A percentile compares a stretch with the other conserved stretches of the same genome.
Evolutionary conservation across 2,329 filamentous ascomycete genomes (phyloP).

Genomic region (Cadophora sp.): DNA sequence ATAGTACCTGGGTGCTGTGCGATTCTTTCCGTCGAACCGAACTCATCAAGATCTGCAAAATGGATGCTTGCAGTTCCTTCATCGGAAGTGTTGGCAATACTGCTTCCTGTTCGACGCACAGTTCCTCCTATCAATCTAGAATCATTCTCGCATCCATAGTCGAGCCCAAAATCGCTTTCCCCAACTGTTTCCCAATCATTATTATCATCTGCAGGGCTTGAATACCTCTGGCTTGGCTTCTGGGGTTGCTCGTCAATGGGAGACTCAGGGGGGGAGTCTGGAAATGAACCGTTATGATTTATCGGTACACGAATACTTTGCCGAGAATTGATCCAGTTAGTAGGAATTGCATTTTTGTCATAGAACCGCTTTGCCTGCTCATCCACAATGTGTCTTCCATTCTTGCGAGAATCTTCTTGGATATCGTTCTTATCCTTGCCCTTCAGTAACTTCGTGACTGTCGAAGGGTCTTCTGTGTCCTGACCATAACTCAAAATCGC

Average conservation of each 20-base stretch:
- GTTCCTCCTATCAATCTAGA: slow-evolving; percentile 26
- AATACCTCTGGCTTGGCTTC: not conserved
- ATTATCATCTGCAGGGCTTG: slow-evolving; percentile 31
- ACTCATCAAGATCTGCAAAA: slow-evolving; percentile 31
- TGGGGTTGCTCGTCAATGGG: slow-evolving; percentile 3
- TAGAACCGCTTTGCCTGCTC: slow-evolving; percentile 33
- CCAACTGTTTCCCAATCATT: slow-evolving; percentile 45
- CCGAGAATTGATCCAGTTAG: slow-evolving; percentile 32
- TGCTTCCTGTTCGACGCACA: slow-evolving; percentile 38
- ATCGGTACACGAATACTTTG: slow-evolving; percentile 38
- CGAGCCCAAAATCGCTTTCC: slow-evolving; percentile 30
- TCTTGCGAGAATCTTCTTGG: not conserved
- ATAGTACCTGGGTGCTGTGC: slow-evolving; percentile 40
- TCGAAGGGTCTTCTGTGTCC: not conserved
- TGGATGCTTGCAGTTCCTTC: slow-evolving; percentile 27
- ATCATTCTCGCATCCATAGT: not conserved
- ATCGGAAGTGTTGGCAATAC: slow-evolving; percentile 42
- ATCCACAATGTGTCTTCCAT: slow-evolving; percentile 8
- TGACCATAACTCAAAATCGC: slow-evolving; percentile 12
- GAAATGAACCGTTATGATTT: slow-evolving; percentile 27
- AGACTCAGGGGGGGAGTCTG: slow-evolving; percentile 33
- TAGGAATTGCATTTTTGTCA: slow-evolving; percentile 34
- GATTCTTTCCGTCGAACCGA: slow-evolving; percentile 39
- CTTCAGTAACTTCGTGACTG: not conserved
- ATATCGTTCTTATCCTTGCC: not conserved